Conservation (phyloP, 225 moss, liverwort and hornwort species). For the Bryoerythrophyllum caledonicum region DNA sequence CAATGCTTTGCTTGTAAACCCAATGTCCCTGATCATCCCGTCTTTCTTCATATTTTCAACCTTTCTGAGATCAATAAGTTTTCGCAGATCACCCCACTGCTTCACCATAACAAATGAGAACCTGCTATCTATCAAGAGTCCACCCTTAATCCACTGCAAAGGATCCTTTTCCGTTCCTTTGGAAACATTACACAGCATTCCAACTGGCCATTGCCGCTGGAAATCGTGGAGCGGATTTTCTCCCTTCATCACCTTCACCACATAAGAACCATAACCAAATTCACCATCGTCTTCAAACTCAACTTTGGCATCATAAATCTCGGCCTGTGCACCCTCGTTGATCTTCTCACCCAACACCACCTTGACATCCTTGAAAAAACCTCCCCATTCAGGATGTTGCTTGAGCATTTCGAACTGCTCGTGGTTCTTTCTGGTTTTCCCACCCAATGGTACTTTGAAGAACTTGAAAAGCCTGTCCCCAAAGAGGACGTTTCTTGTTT, state of each 20-base stretch:
- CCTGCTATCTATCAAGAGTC: not conserved
- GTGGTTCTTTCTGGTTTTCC: not conserved
- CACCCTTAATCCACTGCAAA: not conserved
- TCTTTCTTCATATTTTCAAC: not conserved
- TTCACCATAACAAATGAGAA: not conserved
- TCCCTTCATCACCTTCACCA: constrained; percentile 2
- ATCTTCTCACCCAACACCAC: not conserved
- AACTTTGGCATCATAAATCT: not conserved
- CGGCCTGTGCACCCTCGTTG: not conserved
- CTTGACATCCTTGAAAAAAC: not conserved
- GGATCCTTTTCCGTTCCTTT: not conserved
- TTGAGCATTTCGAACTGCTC: not conserved
- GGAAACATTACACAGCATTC: not conserved
- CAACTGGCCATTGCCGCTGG: not conserved
- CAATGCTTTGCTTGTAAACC: not conserved
- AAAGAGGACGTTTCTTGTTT: not conserved
- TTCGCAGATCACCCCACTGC: not conserved
- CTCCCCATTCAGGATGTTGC: not conserved
- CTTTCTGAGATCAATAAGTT: not conserved
- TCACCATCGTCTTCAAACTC: not conserved
- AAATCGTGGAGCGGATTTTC: not conserved
- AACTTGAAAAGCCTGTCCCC: not conserved
- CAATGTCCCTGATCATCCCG: not conserved
- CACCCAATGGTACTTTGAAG: not conserved
- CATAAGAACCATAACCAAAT: not conserved